Conservation (phyloP, 2,329 filamentous ascomycete species). For the Pseudodiploospora longispora region DNA sequence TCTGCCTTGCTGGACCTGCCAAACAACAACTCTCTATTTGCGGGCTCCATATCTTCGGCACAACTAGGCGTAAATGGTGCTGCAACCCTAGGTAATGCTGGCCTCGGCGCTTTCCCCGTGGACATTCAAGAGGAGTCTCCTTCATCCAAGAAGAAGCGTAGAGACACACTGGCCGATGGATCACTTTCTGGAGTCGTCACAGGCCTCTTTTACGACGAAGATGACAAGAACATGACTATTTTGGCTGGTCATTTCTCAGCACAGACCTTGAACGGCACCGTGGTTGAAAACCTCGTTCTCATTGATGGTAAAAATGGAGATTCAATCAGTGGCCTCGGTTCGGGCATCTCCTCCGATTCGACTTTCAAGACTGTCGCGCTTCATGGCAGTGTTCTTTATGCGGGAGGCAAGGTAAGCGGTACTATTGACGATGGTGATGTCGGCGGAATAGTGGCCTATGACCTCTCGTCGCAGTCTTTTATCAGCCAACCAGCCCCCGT, state of each 20-base stretch:
- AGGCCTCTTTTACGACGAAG: conserved; percentile 67
- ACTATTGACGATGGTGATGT: conserved; percentile 54
- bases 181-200: conserved; percentile 62
- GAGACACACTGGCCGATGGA: conserved; percentile 32
- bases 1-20: conserved; percentile 59
- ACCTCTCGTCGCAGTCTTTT: conserved; percentile 59
- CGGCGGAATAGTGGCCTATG: conserved; percentile 71
- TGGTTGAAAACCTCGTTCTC: conserved; percentile 72
- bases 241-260: conserved; percentile 81
- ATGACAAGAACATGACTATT: conserved; percentile 71
- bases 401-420: conserved; percentile 73
- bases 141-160: conserved; percentile 34
- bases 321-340: conserved; percentile 59
- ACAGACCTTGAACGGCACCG: conserved; percentile 57
- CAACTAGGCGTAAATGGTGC: conserved; percentile 66
- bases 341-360: conserved; percentile 61
- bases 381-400: conserved; percentile 62
- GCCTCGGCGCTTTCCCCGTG: conserved; percentile 50
- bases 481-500: conserved; percentile 68
- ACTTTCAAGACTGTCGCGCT: conserved; percentile 66
- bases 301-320: conserved; percentile 67
- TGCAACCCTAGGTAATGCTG: conserved; percentile 51
- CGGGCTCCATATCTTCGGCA: conserved; percentile 73
- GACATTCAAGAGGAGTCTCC: conserved; percentile 36
- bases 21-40: conserved; percentile 60